Percentiles rank a stretch among this genome's conserved stretches.
Conservation (phyloP, 257 asterid species). For the Solanum arcanum region DNA sequence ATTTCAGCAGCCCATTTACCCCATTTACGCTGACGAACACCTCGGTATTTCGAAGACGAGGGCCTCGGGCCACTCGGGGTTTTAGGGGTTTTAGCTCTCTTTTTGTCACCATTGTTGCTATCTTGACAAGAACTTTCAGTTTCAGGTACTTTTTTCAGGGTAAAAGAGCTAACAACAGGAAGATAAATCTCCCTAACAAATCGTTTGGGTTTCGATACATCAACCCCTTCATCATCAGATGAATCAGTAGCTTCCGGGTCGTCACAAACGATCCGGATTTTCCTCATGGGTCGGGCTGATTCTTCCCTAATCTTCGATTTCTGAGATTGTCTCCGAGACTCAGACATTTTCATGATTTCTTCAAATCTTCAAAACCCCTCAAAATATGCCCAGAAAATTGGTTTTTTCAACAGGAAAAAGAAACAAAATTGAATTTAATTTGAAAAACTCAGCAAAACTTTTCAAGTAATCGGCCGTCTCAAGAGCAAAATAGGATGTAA, state of each 20-base stretch:
- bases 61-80: constrained; percentile 2
- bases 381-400: constrained; percentile 18
- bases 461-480: constrained; percentile 34
- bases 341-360: constrained; percentile 20
- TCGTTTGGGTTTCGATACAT: constrained; percentile 27
- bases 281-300: constrained; percentile 19
- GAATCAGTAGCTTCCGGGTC: constrained; percentile 96
- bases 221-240: constrained; percentile 49
- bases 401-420: constrained; percentile 1
- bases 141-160: background rate
- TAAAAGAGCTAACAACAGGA: constrained; percentile 7
- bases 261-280: constrained; percentile 39
- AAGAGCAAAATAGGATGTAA: constrained; percentile 54
- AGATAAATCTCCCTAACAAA: constrained; percentile 38
- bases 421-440: background rate
- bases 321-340: constrained; percentile 17
- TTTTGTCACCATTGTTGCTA: constrained; percentile 26
- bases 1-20: constrained; percentile 27
- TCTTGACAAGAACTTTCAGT: constrained; percentile 32
- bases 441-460: background rate
- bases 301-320: constrained; percentile 8
- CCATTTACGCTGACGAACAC: constrained; percentile 16
- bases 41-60: constrained; percentile 1
- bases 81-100: constrained; percentile 2
- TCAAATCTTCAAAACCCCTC: constrained; percentile 18